These are phyloP conservation scores for Dittrichia graveolens DNA, from an alignment of 129 eudicot genomes.

Conservation along the genomic window DNA sequence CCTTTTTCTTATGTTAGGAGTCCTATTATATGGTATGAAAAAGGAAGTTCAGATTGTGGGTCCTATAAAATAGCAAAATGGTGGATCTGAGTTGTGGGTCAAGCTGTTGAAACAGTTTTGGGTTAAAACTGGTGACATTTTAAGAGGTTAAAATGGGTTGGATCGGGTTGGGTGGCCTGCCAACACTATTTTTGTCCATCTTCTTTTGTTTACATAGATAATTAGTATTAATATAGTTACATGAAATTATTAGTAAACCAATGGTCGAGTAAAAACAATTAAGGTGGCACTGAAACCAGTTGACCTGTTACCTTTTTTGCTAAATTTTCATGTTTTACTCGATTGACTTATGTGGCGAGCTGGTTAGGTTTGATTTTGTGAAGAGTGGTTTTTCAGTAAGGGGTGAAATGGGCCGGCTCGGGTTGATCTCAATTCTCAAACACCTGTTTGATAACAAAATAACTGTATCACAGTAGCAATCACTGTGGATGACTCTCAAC, in stretches of 20 bases:
- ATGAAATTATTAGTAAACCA: not conserved
- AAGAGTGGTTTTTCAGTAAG: not conserved
- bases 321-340: not conserved
- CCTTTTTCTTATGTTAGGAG: not conserved
- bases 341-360: not conserved
- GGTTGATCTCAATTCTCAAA: not conserved
- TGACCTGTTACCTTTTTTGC: not conserved
- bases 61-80: not conserved
- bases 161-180: not conserved
- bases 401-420: not conserved
- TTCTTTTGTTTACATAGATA: not conserved
- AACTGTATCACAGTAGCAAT: too few species aligned
- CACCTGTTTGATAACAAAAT: too few species aligned
- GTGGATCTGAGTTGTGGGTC: not conserved
- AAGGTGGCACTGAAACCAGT: not conserved
- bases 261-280: not conserved
- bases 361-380: not conserved
- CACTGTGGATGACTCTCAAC: too few species aligned
- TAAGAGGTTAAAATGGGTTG: not conserved
- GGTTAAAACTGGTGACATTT: not conserved
- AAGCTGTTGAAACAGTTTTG: not conserved
- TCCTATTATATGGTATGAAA: not conserved
- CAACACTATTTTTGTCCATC: not conserved
- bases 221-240: not conserved
- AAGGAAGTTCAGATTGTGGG: slow-evolving; percentile 1